phyloP scores from a whole-genome alignment of 108 stramenopile genomes.

The Stephanodiscus minutulus region DNA sequence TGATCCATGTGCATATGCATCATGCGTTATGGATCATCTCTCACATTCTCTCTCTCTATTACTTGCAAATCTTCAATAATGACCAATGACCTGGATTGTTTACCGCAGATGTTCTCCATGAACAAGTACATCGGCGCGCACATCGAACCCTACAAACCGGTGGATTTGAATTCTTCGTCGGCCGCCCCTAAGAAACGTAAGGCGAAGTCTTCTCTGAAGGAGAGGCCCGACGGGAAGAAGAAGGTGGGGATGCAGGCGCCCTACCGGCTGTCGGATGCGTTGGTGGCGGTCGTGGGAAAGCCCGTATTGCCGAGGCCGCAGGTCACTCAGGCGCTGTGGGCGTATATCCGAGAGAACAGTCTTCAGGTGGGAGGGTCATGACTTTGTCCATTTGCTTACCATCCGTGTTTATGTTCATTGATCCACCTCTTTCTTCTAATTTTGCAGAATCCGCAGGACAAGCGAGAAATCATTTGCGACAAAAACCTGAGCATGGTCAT shows the following conservation, averaged over 20 bases:
- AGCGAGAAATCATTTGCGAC: conserved; percentile 87
- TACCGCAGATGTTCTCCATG: conserved; percentile 34
- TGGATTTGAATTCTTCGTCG: conserved; percentile 58
- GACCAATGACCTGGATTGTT: too few species aligned
- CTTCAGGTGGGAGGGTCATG: conserved; percentile 53
- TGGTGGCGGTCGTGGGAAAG: conserved; percentile 70
- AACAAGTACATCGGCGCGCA: conserved; percentile 65
- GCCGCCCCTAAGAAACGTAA: conserved; percentile 50
- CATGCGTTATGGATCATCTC: not conserved
- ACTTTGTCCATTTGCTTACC: conserved; percentile 5
- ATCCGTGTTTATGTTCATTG: not conserved
- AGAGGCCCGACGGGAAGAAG: conserved; percentile 55
- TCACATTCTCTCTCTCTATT: not conserved
- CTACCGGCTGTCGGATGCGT: conserved; percentile 70
- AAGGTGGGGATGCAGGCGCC: conserved; percentile 72
- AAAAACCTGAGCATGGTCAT: conserved; percentile 70
- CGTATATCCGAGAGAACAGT: conserved; percentile 81
- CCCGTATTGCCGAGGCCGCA: conserved; percentile 75
- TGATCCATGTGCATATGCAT: not conserved
- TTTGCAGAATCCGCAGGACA: conserved; percentile 80
- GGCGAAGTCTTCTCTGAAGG: conserved; percentile 21
- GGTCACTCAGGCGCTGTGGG: conserved; percentile 85
- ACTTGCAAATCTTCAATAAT: not conserved
- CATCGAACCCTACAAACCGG: conserved; percentile 76
- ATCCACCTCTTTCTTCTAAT: not conserved